phyloP scores from a whole-genome alignment of 2,329 filamentous ascomycete genomes.

The Gliomastix tumulicola region DNA sequence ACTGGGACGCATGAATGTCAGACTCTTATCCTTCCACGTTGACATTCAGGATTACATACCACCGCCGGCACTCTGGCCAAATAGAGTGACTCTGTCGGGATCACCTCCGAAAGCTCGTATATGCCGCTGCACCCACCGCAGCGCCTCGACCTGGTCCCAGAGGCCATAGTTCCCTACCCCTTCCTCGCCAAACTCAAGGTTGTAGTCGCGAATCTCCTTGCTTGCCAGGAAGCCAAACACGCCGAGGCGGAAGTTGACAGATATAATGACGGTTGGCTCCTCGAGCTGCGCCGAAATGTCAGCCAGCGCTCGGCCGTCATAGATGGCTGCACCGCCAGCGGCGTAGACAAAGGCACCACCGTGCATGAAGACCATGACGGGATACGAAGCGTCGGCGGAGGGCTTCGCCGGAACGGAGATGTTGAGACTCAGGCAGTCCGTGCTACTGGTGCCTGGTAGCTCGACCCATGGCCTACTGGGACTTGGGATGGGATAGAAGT shows the following conservation, averaged over 20 bases:
- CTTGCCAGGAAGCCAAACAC: conserved; percentile 7
- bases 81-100: conserved; percentile 36
- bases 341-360: conserved; percentile 7
- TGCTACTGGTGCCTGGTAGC: neutral
- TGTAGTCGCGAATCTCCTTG: conserved; percentile 5
- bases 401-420: conserved; percentile 15
- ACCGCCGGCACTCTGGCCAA: conserved; percentile 21
- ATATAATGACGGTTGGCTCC: conserved; percentile 22
- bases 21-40: neutral
- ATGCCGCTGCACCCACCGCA: conserved; percentile 45
- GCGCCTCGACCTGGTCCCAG: conserved; percentile 17
- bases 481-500: conserved; percentile 6
- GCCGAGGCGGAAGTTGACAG: conserved; percentile 28
- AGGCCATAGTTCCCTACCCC: conserved; percentile 10
- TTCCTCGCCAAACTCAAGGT: conserved; percentile 3
- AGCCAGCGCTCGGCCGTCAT: conserved; percentile 5
- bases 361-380: conserved; percentile 18
- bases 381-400: conserved; percentile 13
- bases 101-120: conserved; percentile 43
- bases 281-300: neutral
- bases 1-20: neutral
- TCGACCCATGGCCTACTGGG: conserved; percentile 5
- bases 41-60: neutral
- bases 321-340: conserved; percentile 4
- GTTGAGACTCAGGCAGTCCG: conserved; percentile 23